Percentiles rank a stretch among this genome's conserved stretches.
phyloP scores from a whole-genome alignment of 208 protist genomes.

The Crithidia brevicula region DNA sequence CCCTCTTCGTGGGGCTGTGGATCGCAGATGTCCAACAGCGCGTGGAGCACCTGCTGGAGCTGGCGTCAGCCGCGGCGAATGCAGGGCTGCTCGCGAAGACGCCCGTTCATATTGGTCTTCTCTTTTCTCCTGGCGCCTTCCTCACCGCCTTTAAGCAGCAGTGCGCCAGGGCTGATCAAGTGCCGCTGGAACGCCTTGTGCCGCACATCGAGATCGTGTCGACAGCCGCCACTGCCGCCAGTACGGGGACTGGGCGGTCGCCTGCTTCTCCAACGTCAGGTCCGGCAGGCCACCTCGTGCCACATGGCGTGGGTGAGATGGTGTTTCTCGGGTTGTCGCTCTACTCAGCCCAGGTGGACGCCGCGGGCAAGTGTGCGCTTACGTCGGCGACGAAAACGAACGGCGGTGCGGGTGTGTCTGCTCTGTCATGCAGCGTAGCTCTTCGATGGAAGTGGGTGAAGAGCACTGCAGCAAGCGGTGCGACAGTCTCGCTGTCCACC shows the following conservation, averaged over 20 bases:
- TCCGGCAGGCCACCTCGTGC: neutral
- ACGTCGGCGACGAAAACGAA: conserved; percentile 32
- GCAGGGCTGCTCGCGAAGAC: conserved; percentile 31
- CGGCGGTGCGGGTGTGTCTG: conserved; percentile 19
- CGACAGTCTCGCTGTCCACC: conserved; percentile 33
- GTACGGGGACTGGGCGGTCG: neutral
- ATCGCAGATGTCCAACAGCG: conserved; percentile 66
- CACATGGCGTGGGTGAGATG: conserved; percentile 21
- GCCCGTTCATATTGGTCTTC: conserved; percentile 92
- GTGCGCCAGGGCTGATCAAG: conserved; percentile 74
- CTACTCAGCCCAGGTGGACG: conserved; percentile 58
- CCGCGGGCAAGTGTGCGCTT: conserved; percentile 44
- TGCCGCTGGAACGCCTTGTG: conserved; percentile 94
- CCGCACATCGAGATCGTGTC: conserved; percentile 61
- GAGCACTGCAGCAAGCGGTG: conserved; percentile 4
- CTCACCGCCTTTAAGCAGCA: conserved; percentile 98
- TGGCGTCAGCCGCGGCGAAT: conserved; percentile 56
- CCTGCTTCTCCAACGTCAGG: neutral
- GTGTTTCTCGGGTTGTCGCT: conserved; percentile 46
- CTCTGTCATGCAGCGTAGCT: conserved; percentile 37
- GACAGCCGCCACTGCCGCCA: neutral
- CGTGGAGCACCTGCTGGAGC: conserved; percentile 55
- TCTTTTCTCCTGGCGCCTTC: conserved; percentile 96
- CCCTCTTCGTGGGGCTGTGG: conserved; percentile 60
- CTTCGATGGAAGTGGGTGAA: conserved; percentile 52